A percentile compares a stretch with the other conserved stretches of the same genome.
Conservation (phyloP, 2,329 filamentous ascomycete genomes). For the Exophiala dermatitidis region DNA sequence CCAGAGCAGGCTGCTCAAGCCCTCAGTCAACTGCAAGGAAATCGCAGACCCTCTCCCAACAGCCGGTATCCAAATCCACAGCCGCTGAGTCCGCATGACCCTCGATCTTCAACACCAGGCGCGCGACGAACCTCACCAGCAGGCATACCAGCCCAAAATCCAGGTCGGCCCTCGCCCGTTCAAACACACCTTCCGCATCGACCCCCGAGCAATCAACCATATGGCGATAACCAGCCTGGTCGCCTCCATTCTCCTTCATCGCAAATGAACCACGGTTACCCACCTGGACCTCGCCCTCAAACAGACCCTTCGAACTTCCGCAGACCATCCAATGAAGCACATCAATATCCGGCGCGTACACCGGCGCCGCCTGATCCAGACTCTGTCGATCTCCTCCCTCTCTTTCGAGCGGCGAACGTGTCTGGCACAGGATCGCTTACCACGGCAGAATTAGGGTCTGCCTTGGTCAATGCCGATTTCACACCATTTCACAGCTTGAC, state of each 20-base stretch:
- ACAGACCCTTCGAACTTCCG: conserved; percentile 4
- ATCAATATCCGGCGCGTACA: conserved; percentile 19
- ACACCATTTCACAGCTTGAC: conserved; percentile 88
- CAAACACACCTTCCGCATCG: conserved; percentile 19
- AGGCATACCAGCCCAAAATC: conserved; percentile 9
- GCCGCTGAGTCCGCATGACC: conserved; percentile 26
- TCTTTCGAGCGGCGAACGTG: conserved; percentile 85
- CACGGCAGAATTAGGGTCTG: conserved; percentile 77
- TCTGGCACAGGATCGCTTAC: conserved; percentile 71
- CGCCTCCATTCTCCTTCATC: conserved; percentile 33
- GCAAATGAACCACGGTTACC: conserved; percentile 42
- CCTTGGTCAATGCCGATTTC: conserved; percentile 94
- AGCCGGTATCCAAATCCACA: conserved; percentile 21
- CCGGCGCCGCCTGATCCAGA: conserved; percentile 42
- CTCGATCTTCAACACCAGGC: conserved; percentile 12
- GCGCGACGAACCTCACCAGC: conserved; percentile 26
- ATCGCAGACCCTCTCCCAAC: conserved; percentile 17
- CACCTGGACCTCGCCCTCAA: conserved; percentile 38
- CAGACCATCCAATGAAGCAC: conserved; percentile 41
- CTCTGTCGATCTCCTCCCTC: conserved; percentile 61
- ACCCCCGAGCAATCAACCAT: conserved; percentile 15
- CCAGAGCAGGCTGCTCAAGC: conserved; percentile 54
- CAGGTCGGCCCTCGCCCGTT: conserved; percentile 14
- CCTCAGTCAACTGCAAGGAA: conserved; percentile 29
- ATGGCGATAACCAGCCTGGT: conserved; percentile 18